Base-by-base conservation (phyloP, 257 asterid genomes). In the Nicotiana sylvestris region DNA sequence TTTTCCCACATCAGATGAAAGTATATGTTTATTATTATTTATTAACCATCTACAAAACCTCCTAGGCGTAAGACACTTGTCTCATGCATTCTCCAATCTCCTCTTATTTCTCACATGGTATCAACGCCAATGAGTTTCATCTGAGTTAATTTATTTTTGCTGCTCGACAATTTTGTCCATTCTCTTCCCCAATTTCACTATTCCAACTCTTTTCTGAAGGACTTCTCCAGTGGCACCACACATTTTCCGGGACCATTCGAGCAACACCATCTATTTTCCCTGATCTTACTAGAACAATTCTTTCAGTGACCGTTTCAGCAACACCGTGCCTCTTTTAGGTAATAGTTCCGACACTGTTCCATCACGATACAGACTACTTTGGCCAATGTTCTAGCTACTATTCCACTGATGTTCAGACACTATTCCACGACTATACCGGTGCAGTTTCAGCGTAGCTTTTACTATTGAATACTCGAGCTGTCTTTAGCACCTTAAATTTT, bases 341-440 rank as follows among this genome's bases (percentile, higher is more conserved):
- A 43, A 72, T 49, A 6, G 4, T 46, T 72, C 60, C n/a, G 3
- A 72, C 37, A 25, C 78, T 72, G 27, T 6, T 72, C 37, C 78
- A 46, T 72, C 78, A 72, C 37, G 46, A 46, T 27, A 13, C 61
- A 49, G 80, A n/a, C 80, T 49, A 74, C 62, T 49, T 33, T 21
- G 60, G 78, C 78, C 78, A 43, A 10, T 21, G 60, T 46, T 72
- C 60, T 72, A 60, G 78, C 60, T 72, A n/a, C 78, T 72, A 46
- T 72, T 21, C 61, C 6, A 13, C 61, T 46, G 61, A 21, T 46
- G 60, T 43, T 72, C 53, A 67, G 61, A 30, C 78, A 39, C 33
- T 72, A 70, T 21, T 43, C 78, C 37, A 43, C 6, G n/a, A 70
- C 58, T 70, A 46, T 10, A 21, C 21, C 21, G n/a, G 37, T 72